These are phyloP conservation scores for Hypericum perforatum DNA, from an alignment of 345 rosid genomes.

Conservation along the genomic window DNA sequence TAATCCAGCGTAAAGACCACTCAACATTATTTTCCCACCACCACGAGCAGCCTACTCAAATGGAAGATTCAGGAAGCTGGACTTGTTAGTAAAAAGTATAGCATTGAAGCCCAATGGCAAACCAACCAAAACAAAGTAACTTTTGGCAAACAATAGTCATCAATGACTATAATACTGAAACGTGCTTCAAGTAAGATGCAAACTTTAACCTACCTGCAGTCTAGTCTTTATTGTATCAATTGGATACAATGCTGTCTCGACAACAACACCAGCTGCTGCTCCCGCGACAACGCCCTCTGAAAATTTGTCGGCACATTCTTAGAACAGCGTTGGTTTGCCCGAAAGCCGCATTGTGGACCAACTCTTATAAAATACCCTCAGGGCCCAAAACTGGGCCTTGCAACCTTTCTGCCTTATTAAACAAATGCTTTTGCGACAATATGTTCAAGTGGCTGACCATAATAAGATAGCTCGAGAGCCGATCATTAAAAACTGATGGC, in stretches of 20 bases:
- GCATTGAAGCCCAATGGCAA: not conserved
- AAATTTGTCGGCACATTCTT: constrained; percentile 3
- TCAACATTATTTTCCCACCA: constrained; percentile 66
- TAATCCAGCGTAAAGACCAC: constrained; percentile 95
- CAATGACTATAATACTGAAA: too few relatives aligned
- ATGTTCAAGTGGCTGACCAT: too few relatives aligned
- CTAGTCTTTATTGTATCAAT: constrained; percentile 91
- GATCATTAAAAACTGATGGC: too few relatives aligned
- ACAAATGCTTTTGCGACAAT: too few relatives aligned
- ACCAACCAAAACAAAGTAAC: not conserved
- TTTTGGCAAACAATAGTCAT: too few relatives aligned
- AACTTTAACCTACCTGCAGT: constrained; percentile 61
- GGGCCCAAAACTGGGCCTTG: too few relatives aligned
- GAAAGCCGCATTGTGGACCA: too few relatives aligned
- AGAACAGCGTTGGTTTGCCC: too few relatives aligned
- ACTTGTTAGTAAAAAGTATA: not conserved
- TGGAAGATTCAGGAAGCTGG: not conserved
- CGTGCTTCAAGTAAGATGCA: too few relatives aligned
- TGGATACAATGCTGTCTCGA: constrained; percentile 90
- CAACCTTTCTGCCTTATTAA: too few relatives aligned
- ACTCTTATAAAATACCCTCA: too few relatives aligned
- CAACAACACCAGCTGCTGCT: constrained; percentile 92
- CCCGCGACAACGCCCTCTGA: constrained; percentile 94
- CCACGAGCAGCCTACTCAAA: constrained; percentile 67
- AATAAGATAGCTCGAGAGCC: too few relatives aligned